Base-by-base conservation (phyloP, 2,329 filamentous ascomycete species). In the Neodidymelliopsis sp. region DNA sequence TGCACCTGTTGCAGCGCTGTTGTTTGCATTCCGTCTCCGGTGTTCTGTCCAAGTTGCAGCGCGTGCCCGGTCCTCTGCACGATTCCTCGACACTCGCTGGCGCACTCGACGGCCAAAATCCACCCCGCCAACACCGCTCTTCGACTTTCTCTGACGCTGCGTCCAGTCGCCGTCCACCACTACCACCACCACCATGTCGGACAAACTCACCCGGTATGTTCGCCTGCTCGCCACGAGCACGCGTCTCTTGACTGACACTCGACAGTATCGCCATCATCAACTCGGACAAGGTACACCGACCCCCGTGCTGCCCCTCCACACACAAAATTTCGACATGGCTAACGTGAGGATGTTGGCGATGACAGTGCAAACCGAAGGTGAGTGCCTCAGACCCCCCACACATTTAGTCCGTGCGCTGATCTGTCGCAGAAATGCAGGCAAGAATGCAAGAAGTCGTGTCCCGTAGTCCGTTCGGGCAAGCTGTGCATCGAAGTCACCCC, bases 381-480 rank as follows among this genome's bases (percentile, higher is more conserved):
- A 67, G 74, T 61, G 24, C 48, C 22, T 20, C 30, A 40, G 29
- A 48, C 52, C 62, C 60, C 54, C 63, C 62, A 52, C 60, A 39
- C 38, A 30, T 56, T 57, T 49, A 37, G 16, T 37, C 40, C 22
- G 33, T 47, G 19, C 39, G 22, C 65, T 65, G 51, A 66, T 53
- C 30, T 20, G 12, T n/a, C 56, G 63, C 69, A 92, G 89, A 97
- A 97, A 91, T 97, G 94, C 77, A 87, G 93, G 63, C 93, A 97
- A 80, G 94, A 99, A 78, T 99, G 94, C 84, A 97, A 97, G 77
- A 97, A 97, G 76, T 93, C 92, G 22, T 99, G 94, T 75, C 91
- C 95, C 22, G 94, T 99, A 57, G 94, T 99, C 63, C 90, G 93
- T 69, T 96, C 92, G 53, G 94, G 94, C 77, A 97, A 97, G 82